Base-by-base conservation (phyloP, 768 basidiomycete species). In the Hirschioporus abietinus region DNA sequence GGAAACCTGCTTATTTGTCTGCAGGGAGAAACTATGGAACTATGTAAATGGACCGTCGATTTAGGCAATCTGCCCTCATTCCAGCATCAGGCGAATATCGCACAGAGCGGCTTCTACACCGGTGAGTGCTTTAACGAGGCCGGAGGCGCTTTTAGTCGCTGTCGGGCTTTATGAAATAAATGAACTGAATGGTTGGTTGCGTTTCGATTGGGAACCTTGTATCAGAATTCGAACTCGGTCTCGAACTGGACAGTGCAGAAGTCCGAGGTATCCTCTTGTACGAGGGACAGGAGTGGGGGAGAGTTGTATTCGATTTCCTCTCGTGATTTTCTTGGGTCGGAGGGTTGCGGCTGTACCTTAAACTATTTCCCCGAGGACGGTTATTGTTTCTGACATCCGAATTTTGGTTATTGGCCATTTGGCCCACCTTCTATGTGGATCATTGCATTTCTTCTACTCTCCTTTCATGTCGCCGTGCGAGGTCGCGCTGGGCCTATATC, bases 1-100 rank as follows among this genome's bases (percentile, higher is more conserved):
- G 17, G 52, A 17, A 58, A 42, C 62, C 60, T 57, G 60, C 23
- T 9, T 12, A 65, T 58, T 52, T 20, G 70, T 65, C 66, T 64
- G 66, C 68, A 84, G 82, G 90, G 90, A 30, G 90, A 90, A 72
- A 88, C 85, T 3, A 78, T 74, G 68, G 90, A 92, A 73, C 77
- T 92, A 61, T 92, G 91, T 79, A 89, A 90, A 77, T 95, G 93
- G 93, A 93, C 90, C 10, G 92, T 95, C 35, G 89, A 95, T 76
- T 81, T 95, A 63, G 85, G 86, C 58, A 83, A 88, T 26, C 77
- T 95, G 64, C 93, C 93, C 52, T 87, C 86, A 63, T 94, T 93
- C 80, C 88, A 85, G 73, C 86, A 87, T 68, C 88, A 89, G 70
- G 88, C 89, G 63, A 78, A 77, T n/a, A 72, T 80, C 66, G 80